Evolutionary conservation across 1,139 yeast genomes (phyloP).

Genomic region (Hyphopichia buzzinii): DNA sequence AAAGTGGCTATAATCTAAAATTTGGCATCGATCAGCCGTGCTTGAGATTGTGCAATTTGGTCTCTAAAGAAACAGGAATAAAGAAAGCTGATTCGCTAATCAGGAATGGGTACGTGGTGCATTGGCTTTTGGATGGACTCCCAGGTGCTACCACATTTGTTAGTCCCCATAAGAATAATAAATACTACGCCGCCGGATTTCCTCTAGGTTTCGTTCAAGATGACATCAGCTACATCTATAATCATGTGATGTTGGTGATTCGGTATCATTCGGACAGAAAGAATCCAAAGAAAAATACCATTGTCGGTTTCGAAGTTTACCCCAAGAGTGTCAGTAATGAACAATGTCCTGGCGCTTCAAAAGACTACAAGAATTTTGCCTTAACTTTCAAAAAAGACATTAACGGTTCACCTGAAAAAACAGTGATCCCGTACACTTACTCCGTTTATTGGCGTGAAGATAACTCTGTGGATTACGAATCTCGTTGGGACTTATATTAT

Average conservation of each 20-base stretch:
- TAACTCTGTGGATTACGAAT: slow-evolving; percentile 58
- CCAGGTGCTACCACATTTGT: slow-evolving; percentile 90
- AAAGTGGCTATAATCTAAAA: slow-evolving; percentile 60
- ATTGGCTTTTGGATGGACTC: slow-evolving; percentile 81
- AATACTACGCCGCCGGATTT: slow-evolving; percentile 85
- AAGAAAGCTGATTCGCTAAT: slow-evolving; percentile 61
- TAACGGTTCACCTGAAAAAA: slow-evolving; percentile 15
- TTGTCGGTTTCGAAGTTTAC: slow-evolving; percentile 89
- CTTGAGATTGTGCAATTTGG: slow-evolving; percentile 62
- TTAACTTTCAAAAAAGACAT: slow-evolving; percentile 24
- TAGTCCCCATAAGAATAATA: slow-evolving; percentile 54
- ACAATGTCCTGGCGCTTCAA: slow-evolving; percentile 69
- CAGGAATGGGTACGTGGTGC: slow-evolving; percentile 69
- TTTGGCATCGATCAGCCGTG: slow-evolving; percentile 69
- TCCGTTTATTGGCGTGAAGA: slow-evolving; percentile 92
- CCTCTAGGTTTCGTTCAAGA: slow-evolving; percentile 71
- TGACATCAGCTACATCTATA: slow-evolving; percentile 61
- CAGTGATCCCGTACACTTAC: slow-evolving; percentile 71
- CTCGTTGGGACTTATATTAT: slow-evolving; percentile 75
- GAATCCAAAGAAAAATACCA: slow-evolving; percentile 46
- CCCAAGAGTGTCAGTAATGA: slow-evolving; percentile 75
- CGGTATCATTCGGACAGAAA: slow-evolving; percentile 60
- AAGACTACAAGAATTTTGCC: slow-evolving; percentile 53
- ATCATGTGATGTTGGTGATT: slow-evolving; percentile 78
- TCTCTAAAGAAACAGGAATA: slow-evolving; percentile 49